Base-by-base conservation (phyloP, 257 asterid species). In the Rubia yunnanensis region DNA sequence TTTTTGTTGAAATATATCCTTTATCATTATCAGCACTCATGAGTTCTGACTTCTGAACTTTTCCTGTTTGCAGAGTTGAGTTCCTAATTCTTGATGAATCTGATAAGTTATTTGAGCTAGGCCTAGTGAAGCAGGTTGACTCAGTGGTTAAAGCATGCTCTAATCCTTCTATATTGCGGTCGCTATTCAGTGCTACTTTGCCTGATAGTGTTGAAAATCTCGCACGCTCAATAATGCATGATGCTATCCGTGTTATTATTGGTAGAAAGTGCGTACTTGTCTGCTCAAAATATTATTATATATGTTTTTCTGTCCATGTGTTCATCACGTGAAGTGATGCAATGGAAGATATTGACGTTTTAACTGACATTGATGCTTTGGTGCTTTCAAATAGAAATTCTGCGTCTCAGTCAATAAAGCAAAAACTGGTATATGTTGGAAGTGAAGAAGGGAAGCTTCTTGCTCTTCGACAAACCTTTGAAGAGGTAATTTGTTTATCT, bases 361-460 rank as follows among this genome's bases (percentile, higher is more conserved):
- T 56, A 35, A 23, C 11, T 61, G 52, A 27, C 31, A 30, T 48
- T 58, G 17, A 28, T 56, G 41, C 10, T 44, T 65, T 64, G 64
- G 49, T 23, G 7, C 56, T 5, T 48, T 10, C 56, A 22, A 39
- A 69, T 95, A 91, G 96, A 72, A 91, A 91, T 71, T 79, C 98
- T 32, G 98, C 98, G 39, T 91, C 95, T 59, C 90, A 86, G 63
- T 72, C 87, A 30, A 82, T 94, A 71, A 88, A 88, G 81, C 99
- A 94, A 77, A 84, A 83, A 75, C 83, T 94, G 68, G 75, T 82
- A 38, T 94, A 71, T 65, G 99, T 86, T 20, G 99, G 99, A 69
- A 94, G 96, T 61, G 99, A 94, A 82, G 96, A 94, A 79, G 99
- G 99, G 66, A 94, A 90, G 77, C 87, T 88, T 72, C 76, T 88